These are phyloP conservation scores for Suhomyces pyralidae DNA, from an alignment of 805 yeast genomes.

Conservation along the genomic window DNA sequence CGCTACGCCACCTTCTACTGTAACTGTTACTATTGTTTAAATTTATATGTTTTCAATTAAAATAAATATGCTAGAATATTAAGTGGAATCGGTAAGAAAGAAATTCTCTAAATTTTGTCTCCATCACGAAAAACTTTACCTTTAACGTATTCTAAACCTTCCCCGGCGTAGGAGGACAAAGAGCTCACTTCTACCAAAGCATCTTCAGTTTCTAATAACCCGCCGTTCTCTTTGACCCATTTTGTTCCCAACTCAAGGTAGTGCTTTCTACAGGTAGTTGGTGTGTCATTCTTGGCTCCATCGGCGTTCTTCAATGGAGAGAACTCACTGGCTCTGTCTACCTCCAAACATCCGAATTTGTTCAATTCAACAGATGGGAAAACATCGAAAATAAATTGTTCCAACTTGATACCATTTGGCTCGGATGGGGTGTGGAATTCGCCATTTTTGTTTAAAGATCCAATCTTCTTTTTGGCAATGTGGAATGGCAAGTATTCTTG, in stretches of 20 bases:
- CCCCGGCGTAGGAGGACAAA: slow-evolving; percentile 70
- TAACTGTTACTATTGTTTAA: not conserved
- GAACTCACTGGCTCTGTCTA: slow-evolving; percentile 78
- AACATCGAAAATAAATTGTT: slow-evolving; percentile 95
- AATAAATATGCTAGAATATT: not conserved
- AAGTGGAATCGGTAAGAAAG: too few relatives aligned
- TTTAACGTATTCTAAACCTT: slow-evolving; percentile 56
- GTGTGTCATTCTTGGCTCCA: slow-evolving; percentile 79
- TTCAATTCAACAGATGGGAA: slow-evolving; percentile 71
- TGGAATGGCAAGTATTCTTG: slow-evolving; percentile 82
- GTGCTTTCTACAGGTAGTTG: slow-evolving; percentile 71
- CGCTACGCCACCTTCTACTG: not conserved
- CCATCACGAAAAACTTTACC: slow-evolving; percentile 43
- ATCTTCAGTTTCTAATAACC: slow-evolving; percentile 42
- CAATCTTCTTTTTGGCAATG: slow-evolving; percentile 87
- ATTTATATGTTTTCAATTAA: not conserved
- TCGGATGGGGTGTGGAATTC: slow-evolving; percentile 56
- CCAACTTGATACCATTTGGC: slow-evolving; percentile 91
- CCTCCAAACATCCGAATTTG: slow-evolving; percentile 90
- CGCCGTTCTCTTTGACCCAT: slow-evolving; percentile 79
- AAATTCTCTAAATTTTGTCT: slow-evolving; percentile 18
- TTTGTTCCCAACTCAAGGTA: slow-evolving; percentile 63
- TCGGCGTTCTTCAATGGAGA: slow-evolving; percentile 92
- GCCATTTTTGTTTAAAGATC: slow-evolving; percentile 50
- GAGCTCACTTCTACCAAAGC: slow-evolving; percentile 75